phyloP scores from a whole-genome alignment of 2,329 filamentous ascomycete species.

The Trichothecium sympodiale region DNA sequence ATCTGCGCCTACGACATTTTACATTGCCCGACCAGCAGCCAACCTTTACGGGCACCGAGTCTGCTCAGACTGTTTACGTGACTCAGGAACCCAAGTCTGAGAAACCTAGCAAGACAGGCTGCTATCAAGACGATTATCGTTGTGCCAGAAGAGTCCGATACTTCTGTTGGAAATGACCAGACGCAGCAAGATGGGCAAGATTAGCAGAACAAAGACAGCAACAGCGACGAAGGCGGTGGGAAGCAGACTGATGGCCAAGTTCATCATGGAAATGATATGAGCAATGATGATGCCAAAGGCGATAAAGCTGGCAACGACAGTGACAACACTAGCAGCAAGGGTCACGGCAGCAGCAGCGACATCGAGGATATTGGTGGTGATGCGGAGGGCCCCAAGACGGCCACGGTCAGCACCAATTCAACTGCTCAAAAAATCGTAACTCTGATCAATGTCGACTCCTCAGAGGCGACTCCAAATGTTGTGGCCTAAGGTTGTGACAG shows the following conservation, averaged over 20 bases:
- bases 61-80: constrained; percentile 13
- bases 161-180: constrained; percentile 1
- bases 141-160: constrained; percentile 3
- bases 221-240: constrained; percentile 1
- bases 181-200: not conserved
- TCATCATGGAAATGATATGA: not conserved
- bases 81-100: constrained; percentile 10
- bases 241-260: not conserved
- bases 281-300: constrained; percentile 1
- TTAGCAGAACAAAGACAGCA: constrained; percentile 1
- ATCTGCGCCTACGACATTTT: constrained; percentile 6
- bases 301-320: not conserved
- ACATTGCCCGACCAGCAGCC: not conserved
- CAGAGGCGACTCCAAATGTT: constrained; percentile 7
- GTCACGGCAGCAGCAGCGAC: too few species aligned
- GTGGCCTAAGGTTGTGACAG: not conserved
- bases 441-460: constrained; percentile 1
- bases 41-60: constrained; percentile 12
- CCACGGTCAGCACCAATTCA: not conserved
- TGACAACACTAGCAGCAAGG: too few species aligned
- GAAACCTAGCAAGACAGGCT: constrained; percentile 11
- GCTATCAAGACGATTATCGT: constrained; percentile 5
- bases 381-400: not conserved
- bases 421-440: not conserved
- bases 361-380: not conserved